These are phyloP conservation scores for Maudiozyma humilis DNA, from an alignment of 1,139 yeast genomes.

Conservation along the genomic window DNA sequence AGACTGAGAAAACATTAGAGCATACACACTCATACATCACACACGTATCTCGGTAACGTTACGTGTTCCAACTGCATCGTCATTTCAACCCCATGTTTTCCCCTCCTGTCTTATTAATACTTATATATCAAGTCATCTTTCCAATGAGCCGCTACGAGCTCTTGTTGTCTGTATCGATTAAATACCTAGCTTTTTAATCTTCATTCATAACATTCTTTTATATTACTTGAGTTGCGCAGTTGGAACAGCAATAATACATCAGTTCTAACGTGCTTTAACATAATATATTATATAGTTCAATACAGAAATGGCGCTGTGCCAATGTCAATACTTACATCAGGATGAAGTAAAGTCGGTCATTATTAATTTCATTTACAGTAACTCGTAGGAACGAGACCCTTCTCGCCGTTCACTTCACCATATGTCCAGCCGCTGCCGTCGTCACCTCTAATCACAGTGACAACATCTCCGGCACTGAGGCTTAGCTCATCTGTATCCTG, in stretches of 20 bases:
- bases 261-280: too few species aligned
- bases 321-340: too few species aligned
- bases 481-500: conserved; percentile 77
- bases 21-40: not conserved
- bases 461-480: conserved; percentile 64
- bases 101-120: not conserved
- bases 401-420: conserved; percentile 68
- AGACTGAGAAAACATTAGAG: too few species aligned
- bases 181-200: not conserved
- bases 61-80: too few species aligned
- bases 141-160: not conserved
- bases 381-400: conserved; percentile 77
- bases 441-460: conserved; percentile 62
- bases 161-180: not conserved
- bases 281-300: not conserved
- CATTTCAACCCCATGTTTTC: not conserved
- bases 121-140: not conserved
- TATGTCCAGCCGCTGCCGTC: conserved; percentile 96
- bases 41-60: not conserved
- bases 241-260: not conserved
- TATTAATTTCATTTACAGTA: conserved; percentile 34
- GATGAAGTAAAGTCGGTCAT: not conserved
- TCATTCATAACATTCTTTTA: not conserved
- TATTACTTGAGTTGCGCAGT: not conserved
- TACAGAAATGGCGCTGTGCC: too few species aligned